Percentiles rank a stretch among this genome's conserved stretches.
Conservation (phyloP, 2,329 filamentous ascomycete species). For the Phialophora macrospora region DNA sequence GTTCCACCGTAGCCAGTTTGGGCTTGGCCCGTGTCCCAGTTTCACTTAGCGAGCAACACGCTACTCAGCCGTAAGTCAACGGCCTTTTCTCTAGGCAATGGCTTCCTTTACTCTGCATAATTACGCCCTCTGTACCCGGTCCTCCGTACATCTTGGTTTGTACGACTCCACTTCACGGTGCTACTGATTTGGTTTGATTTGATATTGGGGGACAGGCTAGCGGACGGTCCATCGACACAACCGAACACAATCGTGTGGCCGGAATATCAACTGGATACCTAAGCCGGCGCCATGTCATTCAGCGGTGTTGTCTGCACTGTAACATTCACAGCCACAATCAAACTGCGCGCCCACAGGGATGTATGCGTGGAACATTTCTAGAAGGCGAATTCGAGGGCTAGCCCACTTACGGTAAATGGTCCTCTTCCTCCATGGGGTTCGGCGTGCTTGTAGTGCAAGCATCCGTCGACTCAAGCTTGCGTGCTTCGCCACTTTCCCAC, state of each 20-base stretch:
- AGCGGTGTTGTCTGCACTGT: neutral
- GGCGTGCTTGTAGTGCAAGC: neutral
- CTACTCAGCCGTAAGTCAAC: neutral
- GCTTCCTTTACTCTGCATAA: no score
- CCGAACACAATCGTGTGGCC: neutral
- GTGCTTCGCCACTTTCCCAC: neutral
- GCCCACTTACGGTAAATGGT: neutral
- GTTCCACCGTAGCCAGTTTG: neutral
- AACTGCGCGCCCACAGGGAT: neutral
- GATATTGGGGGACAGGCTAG: no score
- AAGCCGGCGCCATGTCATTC: neutral
- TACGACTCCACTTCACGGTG: no score
- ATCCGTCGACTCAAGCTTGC: neutral
- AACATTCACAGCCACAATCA: conserved; percentile 7
- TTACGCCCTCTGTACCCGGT: no score
- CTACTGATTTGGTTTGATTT: no score
- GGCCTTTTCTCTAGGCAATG: no score
- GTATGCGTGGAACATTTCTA: neutral
- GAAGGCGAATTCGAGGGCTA: neutral
- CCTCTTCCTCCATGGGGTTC: neutral
- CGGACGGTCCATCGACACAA: no score
- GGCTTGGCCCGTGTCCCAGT: neutral
- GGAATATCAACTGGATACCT: neutral
- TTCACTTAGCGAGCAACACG: neutral
- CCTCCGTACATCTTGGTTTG: no score